A percentile compares a stretch with the other conserved stretches of the same genome.
Conservation (phyloP, 176 grass and related monocot species). For the Chloris gayana region DNA sequence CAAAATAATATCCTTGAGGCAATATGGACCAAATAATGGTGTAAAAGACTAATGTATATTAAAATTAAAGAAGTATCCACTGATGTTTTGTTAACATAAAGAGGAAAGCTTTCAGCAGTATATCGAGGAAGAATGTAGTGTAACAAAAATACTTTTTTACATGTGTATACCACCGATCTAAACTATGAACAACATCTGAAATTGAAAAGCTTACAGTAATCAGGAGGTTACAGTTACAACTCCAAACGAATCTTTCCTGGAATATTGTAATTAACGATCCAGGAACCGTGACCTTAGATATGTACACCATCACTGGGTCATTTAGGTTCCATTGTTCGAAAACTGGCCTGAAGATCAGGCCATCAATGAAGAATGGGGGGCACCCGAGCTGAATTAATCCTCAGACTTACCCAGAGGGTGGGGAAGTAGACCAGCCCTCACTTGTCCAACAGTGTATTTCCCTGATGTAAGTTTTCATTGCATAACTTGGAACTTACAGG, state of each 20-base stretch:
- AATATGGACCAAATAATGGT: neutral
- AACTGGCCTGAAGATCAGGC: neutral
- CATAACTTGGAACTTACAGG: slow-evolving; percentile 23
- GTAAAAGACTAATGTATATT: neutral
- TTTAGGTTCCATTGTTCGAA: slow-evolving; percentile 19
- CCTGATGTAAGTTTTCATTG: slow-evolving; percentile 25
- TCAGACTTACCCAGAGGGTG: neutral
- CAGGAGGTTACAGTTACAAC: slow-evolving; percentile 27
- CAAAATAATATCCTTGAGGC: neutral
- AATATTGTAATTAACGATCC: slow-evolving; percentile 21
- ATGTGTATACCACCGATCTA: slow-evolving; percentile 50
- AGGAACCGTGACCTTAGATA: slow-evolving; percentile 21
- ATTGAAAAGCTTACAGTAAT: slow-evolving; percentile 36
- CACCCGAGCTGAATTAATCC: neutral
- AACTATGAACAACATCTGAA: slow-evolving; percentile 41
- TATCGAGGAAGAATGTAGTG: neutral
- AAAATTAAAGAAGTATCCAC: slow-evolving; percentile 16
- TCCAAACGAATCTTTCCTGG: slow-evolving; percentile 34
- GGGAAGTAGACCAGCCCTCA: neutral
- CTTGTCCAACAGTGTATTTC: neutral
- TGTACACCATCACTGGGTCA: slow-evolving; percentile 49
- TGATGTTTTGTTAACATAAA: neutral
- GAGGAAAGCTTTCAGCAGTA: neutral
- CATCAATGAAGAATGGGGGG: neutral
- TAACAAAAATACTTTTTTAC: slow-evolving; percentile 28